A percentile compares a stretch with the other conserved stretches of the same genome.
Conservation (phyloP, 495 filamentous ascomycete species). For the Daldinia vernicosa region DNA sequence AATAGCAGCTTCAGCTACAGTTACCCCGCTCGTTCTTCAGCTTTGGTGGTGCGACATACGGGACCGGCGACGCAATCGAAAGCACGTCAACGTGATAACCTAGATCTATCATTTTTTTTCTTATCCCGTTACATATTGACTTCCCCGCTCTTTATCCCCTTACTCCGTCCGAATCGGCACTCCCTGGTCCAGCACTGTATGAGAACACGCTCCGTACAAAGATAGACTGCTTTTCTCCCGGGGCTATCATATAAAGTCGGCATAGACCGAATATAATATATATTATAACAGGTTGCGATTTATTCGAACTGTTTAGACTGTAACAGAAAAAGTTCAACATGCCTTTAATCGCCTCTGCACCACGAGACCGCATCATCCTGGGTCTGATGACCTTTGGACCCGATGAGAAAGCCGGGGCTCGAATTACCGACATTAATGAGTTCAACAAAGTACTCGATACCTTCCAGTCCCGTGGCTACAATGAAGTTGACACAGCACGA, state of each 20-base stretch:
- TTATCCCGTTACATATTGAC: not conserved
- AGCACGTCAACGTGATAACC: constrained; percentile 20
- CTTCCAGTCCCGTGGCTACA: constrained; percentile 77
- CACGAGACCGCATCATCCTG: constrained; percentile 64
- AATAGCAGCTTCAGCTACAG: not conserved
- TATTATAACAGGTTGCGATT: not conserved
- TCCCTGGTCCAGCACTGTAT: not conserved
- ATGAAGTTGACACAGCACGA: constrained; percentile 82
- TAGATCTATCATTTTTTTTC: not conserved
- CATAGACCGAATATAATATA: not conserved
- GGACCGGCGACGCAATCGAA: not conserved
- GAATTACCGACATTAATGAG: constrained; percentile 73
- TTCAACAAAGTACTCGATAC: constrained; percentile 72
- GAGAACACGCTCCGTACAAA: not conserved
- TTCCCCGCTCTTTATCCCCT: constrained; percentile 27
- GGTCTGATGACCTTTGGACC: constrained; percentile 71
- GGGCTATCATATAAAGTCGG: not conserved
- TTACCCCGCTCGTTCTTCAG: not conserved
- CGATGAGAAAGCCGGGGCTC: constrained; percentile 64
- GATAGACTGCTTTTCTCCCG: not conserved
- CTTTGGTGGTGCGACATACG: not conserved
- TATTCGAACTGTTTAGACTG: not conserved
- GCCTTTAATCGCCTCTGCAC: constrained; percentile 60
- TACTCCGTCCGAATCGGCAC: constrained; percentile 1
- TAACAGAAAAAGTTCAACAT: constrained; percentile 24